These are phyloP conservation scores for Monosporascus cannonballus DNA, from an alignment of 2,329 filamentous ascomycete genomes.

Conservation along the genomic window DNA sequence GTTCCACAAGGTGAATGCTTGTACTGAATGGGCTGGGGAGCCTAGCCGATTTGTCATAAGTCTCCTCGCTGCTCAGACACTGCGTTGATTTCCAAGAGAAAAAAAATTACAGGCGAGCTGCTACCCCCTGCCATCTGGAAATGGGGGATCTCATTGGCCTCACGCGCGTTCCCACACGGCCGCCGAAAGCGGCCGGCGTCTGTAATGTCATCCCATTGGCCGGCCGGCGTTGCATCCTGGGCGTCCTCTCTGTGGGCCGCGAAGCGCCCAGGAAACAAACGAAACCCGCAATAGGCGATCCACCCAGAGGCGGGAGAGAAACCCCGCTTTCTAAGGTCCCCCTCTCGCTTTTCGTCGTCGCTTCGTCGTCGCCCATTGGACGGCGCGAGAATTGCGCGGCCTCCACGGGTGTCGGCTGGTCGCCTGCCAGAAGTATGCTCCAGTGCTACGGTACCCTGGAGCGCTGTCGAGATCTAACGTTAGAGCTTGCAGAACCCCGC, in stretches of 20 bases:
- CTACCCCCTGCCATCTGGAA: background rate
- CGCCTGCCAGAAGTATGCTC: background rate
- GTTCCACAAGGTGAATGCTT: background rate
- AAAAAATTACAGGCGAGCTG: background rate
- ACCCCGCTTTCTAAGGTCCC: background rate
- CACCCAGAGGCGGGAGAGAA: background rate
- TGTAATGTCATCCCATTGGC: constrained; percentile 18
- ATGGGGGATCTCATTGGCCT: constrained; percentile 6
- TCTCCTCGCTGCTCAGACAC: too few relatives aligned
- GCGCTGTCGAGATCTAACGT: too few relatives aligned
- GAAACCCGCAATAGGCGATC: constrained; percentile 2
- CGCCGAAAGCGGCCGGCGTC: constrained; percentile 26
- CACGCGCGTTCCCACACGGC: constrained; percentile 10
- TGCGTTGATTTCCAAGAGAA: too few relatives aligned
- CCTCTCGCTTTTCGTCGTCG: background rate
- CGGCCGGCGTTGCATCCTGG: constrained; percentile 7
- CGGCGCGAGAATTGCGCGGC: background rate
- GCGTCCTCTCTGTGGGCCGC: constrained; percentile 4
- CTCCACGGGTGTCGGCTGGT: background rate
- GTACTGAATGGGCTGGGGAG: background rate
- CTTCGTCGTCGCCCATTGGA: background rate
- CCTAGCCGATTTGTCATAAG: background rate
- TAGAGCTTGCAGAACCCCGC: background rate
- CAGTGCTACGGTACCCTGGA: too few relatives aligned
- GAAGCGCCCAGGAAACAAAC: constrained; percentile 10